Evolutionary conservation across 163 green algal species (phyloP).

Genomic region (Prototheca cutis): DNA sequence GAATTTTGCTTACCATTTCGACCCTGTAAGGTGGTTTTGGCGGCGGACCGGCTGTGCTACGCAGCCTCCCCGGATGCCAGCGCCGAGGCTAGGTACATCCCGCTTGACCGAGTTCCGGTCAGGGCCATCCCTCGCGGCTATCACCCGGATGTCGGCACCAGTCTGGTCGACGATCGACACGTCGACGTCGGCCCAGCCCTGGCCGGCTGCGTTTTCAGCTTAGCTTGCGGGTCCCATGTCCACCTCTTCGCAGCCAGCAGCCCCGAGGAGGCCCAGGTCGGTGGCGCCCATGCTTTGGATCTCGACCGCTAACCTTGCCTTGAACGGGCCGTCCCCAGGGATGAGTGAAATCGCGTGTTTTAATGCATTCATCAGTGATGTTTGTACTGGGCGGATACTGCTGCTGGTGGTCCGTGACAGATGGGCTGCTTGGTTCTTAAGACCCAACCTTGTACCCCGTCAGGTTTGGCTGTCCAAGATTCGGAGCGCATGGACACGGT

Average conservation of each 20-base stretch:
- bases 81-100: slow-evolving; percentile 20
- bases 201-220: slow-evolving; percentile 25
- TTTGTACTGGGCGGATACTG: no score
- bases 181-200: slow-evolving; percentile 7
- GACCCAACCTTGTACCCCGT: no score
- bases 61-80: slow-evolving; percentile 7
- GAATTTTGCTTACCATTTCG: no score
- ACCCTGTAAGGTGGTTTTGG: slow-evolving; percentile 12
- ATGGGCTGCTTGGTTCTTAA: no score
- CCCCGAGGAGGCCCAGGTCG: slow-evolving; percentile 15
- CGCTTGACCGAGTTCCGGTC: slow-evolving; percentile 32
- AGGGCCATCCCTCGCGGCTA: slow-evolving; percentile 26
- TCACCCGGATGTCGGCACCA: slow-evolving; percentile 24
- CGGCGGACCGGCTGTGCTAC: slow-evolving; percentile 33
- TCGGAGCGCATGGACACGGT: background rate
- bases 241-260: slow-evolving; percentile 20
- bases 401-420: no score
- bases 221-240: slow-evolving; percentile 26
- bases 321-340: no score
- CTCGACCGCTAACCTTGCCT: no score
- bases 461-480: background rate
- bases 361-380: no score
- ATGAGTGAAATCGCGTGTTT: no score
- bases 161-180: slow-evolving; percentile 18
- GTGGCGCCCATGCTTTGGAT: no score